Evolutionary conservation across 2,329 filamentous ascomycete species (phyloP), one percentile per base, ranked within the genome.

Genomic region (Graphilbum fragrans): DNA sequence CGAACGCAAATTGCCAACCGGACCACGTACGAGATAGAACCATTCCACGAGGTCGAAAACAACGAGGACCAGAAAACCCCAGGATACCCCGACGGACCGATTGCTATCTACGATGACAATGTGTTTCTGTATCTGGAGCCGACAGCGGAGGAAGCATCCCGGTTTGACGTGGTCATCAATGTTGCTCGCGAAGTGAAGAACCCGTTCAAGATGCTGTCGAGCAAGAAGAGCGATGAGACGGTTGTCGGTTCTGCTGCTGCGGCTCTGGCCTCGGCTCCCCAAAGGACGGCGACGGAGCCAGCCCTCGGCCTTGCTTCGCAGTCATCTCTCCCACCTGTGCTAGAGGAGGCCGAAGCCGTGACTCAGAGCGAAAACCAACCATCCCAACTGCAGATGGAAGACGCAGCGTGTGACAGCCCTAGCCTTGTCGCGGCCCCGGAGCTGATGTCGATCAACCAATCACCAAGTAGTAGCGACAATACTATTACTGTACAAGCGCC

Each of bases 121-220:
- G 77, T 93, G 8, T 87, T 79, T 54, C 69, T 92, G 1, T 93
- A 88, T 53, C 66, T 85, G 33, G 85, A 93, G 55, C 85, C 85
- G 1, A 85, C 80, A 1, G 79, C 79, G 0, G 80, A 87, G 33
- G 82, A 88, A 55, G 84, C 84, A 3, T 70, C 80, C 11, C 69
- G 74, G 27, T 93, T 88, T 49, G 86, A 92, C 51, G 80, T 90
- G 3, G 77, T 93, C 17, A 78, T 92, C 54, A 93, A 93, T 49
- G 85, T 90, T 7, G 85, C 85, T 1, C 79, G 81, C 44, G 85
- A 93, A 59, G 85, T 92, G 2, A 69, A 70, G 43, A 88, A 92
- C 52, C 85, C 85, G 0, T 86, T 90, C 53, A 9, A 31, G n/a
- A 31, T n/a, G n/a, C n/a, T n/a, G n/a, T n/a, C n/a, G n/a, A n/a